These are phyloP conservation scores for Ceriops decandra DNA, from an alignment of 345 rosid species.

Conservation along the genomic window DNA sequence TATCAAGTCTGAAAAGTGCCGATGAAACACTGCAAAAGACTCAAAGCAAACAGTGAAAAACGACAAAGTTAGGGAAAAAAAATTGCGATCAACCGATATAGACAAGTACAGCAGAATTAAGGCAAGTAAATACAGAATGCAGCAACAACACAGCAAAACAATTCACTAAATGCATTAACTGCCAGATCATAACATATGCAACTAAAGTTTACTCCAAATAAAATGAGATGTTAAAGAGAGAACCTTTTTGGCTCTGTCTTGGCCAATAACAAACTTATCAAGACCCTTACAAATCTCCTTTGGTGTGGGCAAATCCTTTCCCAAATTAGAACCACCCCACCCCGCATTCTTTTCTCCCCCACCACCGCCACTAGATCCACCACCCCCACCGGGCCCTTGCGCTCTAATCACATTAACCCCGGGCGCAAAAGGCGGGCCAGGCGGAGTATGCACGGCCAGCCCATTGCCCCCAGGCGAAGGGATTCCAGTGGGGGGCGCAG, in stretches of 20 bases:
- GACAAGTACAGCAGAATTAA: neutral
- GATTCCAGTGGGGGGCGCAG: conserved; percentile 14
- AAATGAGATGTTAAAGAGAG: neutral
- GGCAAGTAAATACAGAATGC: too few relatives aligned
- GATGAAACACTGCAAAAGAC: neutral
- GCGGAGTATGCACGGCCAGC: conserved; percentile 56
- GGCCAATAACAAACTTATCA: conserved; percentile 86
- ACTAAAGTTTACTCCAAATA: neutral
- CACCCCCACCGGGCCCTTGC: conserved; percentile 33
- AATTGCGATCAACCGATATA: neutral
- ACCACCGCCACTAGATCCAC: conserved; percentile 23
- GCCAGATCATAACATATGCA: neutral
- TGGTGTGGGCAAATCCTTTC: conserved; percentile 87
- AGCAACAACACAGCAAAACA: neutral
- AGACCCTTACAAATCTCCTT: conserved; percentile 85
- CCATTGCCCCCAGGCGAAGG: conserved; percentile 46
- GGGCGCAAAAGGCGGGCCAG: conserved; percentile 72
- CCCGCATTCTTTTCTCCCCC: conserved; percentile 22
- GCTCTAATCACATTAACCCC: conserved; percentile 54
- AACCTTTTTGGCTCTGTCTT: conserved; percentile 82
- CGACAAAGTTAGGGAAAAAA: neutral
- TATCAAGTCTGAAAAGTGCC: neutral
- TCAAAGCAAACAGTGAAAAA: neutral
- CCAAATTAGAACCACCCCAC: conserved; percentile 89
- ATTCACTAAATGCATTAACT: neutral